Percentiles rank a stretch among this genome's conserved stretches.
These are phyloP conservation scores for Cenchrus fungigraminus DNA, from an alignment of 176 grass and related monocot genomes.

Conservation along the genomic window DNA sequence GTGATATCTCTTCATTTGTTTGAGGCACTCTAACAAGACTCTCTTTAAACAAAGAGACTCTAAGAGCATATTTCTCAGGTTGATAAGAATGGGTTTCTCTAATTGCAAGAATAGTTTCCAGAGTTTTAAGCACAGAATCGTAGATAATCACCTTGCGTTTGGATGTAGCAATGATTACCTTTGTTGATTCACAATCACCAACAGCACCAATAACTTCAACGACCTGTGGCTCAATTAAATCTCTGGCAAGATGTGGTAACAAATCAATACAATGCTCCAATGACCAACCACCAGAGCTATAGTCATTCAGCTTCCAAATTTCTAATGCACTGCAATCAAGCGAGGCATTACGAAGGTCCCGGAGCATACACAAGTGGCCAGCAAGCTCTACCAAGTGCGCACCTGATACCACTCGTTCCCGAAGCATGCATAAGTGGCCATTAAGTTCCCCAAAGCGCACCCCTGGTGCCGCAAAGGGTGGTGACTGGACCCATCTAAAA, in stretches of 20 bases:
- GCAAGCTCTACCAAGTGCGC: no score
- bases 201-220: conserved; percentile 17
- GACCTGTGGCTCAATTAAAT: neutral
- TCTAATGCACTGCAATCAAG: neutral
- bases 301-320: conserved; percentile 34
- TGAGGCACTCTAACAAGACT: conserved; percentile 31
- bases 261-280: neutral
- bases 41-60: conserved; percentile 17
- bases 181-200: neutral
- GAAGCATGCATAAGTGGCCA: no score
- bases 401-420: no score
- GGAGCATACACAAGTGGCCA: no score
- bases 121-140: neutral
- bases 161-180: conserved; percentile 23
- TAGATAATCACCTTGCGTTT: neutral
- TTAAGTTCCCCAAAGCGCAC: no score
- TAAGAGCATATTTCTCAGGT: neutral
- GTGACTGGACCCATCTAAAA: no score
- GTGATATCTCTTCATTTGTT: conserved; percentile 29
- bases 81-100: neutral
- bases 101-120: neutral
- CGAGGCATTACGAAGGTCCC: neutral
- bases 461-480: no score
- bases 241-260: neutral
- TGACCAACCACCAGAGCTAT: conserved; percentile 29